Conservation (phyloP, 305 asterid species). For the Stenogyne calaminthoides region DNA sequence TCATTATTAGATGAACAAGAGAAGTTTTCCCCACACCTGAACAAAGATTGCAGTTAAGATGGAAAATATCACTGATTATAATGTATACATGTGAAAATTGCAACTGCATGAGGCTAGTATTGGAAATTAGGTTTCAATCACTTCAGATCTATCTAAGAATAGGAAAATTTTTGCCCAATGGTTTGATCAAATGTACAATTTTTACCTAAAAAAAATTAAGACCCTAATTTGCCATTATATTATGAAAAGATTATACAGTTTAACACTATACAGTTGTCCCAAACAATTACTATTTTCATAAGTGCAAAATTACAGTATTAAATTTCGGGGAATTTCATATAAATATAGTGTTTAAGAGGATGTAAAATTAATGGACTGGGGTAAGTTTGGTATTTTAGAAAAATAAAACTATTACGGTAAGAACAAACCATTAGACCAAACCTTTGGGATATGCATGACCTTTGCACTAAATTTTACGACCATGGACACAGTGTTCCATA, state of each 20-base stretch:
- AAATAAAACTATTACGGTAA: not conserved
- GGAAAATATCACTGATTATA: not conserved
- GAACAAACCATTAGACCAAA: not conserved
- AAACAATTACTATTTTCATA: not conserved
- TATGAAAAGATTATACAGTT: not conserved
- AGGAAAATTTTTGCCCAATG: not conserved
- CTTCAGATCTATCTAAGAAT: slow-evolving; percentile 4
- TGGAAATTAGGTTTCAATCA: not conserved
- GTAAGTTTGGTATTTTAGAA: not conserved
- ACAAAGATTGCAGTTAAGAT: slow-evolving; percentile 22
- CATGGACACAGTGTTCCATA: not conserved
- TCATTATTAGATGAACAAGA: slow-evolving; percentile 86
- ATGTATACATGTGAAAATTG: not conserved
- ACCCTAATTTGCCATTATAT: not conserved
- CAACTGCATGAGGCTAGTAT: slow-evolving; percentile 3
- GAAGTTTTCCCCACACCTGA: slow-evolving; percentile 97
- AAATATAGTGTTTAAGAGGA: not conserved
- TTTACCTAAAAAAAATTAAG: not conserved
- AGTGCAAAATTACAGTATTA: not conserved
- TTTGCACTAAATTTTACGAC: not conserved
- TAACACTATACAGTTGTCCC: not conserved
- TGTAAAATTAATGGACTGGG: not conserved
- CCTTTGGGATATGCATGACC: not conserved
- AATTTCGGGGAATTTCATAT: not conserved
- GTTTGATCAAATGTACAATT: not conserved